Conservation (phyloP, 768 basidiomycete genomes). For the Cyclocybe aegerita region DNA sequence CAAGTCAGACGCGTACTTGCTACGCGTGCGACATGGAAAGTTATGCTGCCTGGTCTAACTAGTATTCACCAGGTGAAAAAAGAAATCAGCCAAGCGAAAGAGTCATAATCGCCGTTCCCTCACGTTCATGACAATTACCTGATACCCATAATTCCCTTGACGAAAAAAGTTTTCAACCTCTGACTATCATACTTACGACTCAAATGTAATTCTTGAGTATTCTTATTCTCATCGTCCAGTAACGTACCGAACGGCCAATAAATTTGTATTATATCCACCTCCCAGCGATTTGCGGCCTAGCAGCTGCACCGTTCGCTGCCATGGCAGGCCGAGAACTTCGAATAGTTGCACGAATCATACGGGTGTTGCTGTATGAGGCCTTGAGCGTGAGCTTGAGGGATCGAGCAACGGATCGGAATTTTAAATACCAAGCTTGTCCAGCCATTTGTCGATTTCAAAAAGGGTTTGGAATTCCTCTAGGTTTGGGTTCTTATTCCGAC, state of each 20-base stretch:
- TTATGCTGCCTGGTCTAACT: constrained; percentile 65
- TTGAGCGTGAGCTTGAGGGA: not conserved
- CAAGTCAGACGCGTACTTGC: constrained; percentile 72
- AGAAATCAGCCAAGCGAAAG: constrained; percentile 34
- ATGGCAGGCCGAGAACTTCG: too few relatives aligned
- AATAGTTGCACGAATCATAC: too few relatives aligned
- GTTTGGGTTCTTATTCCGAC: constrained; percentile 25
- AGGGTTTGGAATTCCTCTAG: constrained; percentile 38
- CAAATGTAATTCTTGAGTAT: too few relatives aligned
- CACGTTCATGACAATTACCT: not conserved
- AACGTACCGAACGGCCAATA: too few relatives aligned
- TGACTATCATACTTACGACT: constrained; percentile 3
- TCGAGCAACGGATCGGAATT: not conserved
- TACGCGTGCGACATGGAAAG: constrained; percentile 60
- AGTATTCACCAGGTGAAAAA: constrained; percentile 30
- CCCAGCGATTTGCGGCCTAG: not conserved
- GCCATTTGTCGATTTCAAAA: constrained; percentile 47
- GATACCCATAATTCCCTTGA: too few relatives aligned
- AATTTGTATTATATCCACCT: not conserved
- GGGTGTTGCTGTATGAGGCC: not conserved
- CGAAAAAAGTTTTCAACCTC: constrained; percentile 1
- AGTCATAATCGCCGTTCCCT: constrained; percentile 22
- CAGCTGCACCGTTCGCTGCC: too few relatives aligned
- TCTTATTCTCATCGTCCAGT: too few relatives aligned
- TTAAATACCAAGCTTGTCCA: constrained; percentile 55